Conservation (phyloP, 148 eudicot genomes). For the Chenopodium formosanum region DNA sequence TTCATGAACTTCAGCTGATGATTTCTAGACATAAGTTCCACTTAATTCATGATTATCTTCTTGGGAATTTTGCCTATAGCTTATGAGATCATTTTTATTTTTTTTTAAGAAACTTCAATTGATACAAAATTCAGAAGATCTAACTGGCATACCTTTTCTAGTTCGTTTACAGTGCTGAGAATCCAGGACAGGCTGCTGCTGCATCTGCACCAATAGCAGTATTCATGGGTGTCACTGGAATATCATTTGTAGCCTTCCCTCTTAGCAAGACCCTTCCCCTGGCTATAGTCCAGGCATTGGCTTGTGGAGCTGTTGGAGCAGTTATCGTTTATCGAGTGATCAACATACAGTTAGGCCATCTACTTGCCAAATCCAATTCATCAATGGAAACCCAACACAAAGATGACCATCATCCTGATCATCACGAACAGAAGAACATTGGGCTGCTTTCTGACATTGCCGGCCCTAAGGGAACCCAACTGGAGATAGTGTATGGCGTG, state of each 20-base stretch:
- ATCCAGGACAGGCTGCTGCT: conserved; percentile 95
- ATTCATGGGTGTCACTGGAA: conserved; percentile 65
- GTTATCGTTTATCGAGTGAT: conserved; percentile 56
- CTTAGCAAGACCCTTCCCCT: conserved; percentile 57
- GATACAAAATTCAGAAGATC: neutral
- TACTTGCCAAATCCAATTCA: conserved; percentile 50
- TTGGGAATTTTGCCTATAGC: neutral
- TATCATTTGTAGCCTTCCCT: conserved; percentile 84
- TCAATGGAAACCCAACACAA: conserved; percentile 29
- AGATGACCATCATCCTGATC: conserved; percentile 18
- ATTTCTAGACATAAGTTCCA: neutral
- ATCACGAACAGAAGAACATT: conserved; percentile 37
- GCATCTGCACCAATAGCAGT: conserved; percentile 88
- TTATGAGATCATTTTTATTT: neutral
- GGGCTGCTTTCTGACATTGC: conserved; percentile 74
- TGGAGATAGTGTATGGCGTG: conserved; percentile 85
- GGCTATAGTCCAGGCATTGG: conserved; percentile 71
- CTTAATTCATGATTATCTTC: neutral
- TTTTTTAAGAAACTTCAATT: neutral
- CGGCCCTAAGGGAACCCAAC: conserved; percentile 86
- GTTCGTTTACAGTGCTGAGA: conserved; percentile 98
- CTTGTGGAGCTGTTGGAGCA: conserved; percentile 69
- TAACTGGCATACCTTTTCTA: conserved; percentile 43
- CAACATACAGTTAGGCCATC: conserved; percentile 76
- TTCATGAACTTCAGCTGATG: neutral